A percentile compares a stretch with the other conserved stretches of the same genome.
Evolutionary conservation across 345 rosid genomes (phyloP).

Genomic region (Pistacia vera): DNA sequence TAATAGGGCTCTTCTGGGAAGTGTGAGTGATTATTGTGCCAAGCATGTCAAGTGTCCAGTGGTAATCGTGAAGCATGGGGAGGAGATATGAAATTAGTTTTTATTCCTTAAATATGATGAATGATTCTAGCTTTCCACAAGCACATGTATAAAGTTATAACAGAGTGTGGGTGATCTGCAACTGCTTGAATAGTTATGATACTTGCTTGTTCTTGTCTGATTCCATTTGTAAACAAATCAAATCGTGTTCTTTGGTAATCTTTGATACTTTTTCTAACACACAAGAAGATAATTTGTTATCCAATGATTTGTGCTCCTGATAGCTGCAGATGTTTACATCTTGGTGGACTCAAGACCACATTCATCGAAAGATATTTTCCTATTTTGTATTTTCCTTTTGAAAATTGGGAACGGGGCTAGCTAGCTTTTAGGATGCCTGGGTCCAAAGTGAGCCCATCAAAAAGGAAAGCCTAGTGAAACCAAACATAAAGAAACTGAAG

Average conservation of each 20-base stretch:
- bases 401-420: too few relatives aligned
- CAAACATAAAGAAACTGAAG: too few relatives aligned
- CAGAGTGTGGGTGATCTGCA: neutral
- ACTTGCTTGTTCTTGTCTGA: neutral
- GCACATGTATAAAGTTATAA: neutral
- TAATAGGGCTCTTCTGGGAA: slow-evolving; percentile 76
- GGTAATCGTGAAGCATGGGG: slow-evolving; percentile 69
- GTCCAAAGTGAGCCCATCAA: neutral
- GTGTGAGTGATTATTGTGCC: slow-evolving; percentile 87
- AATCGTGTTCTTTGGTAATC: neutral
- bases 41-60: slow-evolving; percentile 81
- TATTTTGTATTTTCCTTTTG: neutral
- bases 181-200: neutral
- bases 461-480: neutral
- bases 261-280: neutral
- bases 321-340: neutral
- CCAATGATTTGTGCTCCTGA: neutral
- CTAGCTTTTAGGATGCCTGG: too few relatives aligned
- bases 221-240: neutral
- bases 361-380: neutral
- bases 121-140: neutral
- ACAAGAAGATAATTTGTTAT: slow-evolving; percentile 1
- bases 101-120: neutral
- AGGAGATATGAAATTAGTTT: slow-evolving; percentile 16
- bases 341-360: neutral